phyloP scores from a whole-genome alignment of 495 filamentous ascomycete species.

The Podospora pseudopauciseta region DNA sequence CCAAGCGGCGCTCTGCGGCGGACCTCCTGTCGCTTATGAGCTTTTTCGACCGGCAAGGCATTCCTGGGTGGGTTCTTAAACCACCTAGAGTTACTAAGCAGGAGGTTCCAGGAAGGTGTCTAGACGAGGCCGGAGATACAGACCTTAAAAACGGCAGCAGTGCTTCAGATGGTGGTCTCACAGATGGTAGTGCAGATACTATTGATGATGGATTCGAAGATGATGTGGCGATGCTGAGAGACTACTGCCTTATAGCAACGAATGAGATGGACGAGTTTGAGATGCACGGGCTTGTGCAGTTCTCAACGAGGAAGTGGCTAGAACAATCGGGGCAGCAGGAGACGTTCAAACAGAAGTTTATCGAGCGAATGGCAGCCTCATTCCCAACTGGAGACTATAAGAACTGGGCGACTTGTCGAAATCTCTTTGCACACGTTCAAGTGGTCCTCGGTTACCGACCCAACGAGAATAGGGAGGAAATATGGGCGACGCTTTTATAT shows the following conservation, averaged over 20 bases:
- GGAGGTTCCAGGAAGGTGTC: not conserved
- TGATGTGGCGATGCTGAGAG: conserved; percentile 28
- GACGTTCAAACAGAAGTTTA: conserved; percentile 34
- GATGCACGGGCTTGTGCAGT: conserved; percentile 46
- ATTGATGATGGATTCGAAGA: not conserved
- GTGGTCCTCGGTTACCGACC: conserved; percentile 16
- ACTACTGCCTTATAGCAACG: conserved; percentile 44
- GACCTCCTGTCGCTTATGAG: conserved; percentile 43
- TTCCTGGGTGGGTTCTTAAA: conserved; percentile 30
- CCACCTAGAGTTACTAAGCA: conserved; percentile 6
- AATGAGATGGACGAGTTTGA: conserved; percentile 26
- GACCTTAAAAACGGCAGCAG: not conserved
- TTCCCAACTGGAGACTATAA: conserved; percentile 39
- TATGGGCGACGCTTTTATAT: conserved; percentile 22
- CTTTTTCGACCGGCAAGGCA: conserved; percentile 43
- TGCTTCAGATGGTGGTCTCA: not conserved
- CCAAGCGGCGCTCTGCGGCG: conserved; percentile 26
- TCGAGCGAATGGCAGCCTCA: conserved; percentile 31
- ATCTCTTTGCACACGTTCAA: conserved; percentile 16
- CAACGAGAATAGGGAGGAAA: conserved; percentile 12
- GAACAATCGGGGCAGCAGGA: conserved; percentile 31
- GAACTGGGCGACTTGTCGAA: not conserved
- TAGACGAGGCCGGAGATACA: not conserved
- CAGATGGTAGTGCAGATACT: not conserved
- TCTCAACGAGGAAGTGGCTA: conserved; percentile 44